These are phyloP conservation scores for Cercospora zeae-maydis DNA, from an alignment of 2,329 filamentous ascomycete genomes.

Conservation along the genomic window DNA sequence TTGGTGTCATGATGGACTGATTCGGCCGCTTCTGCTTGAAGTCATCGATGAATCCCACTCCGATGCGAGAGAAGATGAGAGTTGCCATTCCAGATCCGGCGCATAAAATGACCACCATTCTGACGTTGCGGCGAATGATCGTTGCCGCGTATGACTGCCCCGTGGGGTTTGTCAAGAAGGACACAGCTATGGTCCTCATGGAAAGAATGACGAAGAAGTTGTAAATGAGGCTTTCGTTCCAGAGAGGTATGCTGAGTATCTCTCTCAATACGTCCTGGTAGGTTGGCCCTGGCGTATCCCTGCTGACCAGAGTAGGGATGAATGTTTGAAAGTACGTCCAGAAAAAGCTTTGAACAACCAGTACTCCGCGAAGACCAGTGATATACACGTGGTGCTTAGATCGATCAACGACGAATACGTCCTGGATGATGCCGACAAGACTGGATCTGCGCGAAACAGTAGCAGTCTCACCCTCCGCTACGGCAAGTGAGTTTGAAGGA, in stretches of 20 bases:
- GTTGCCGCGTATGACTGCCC: slow-evolving; percentile 39
- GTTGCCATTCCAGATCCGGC: slow-evolving; percentile 42
- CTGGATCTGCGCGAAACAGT: neutral
- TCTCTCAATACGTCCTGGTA: slow-evolving; percentile 46
- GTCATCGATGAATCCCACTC: slow-evolving; percentile 36
- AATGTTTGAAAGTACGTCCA: slow-evolving; percentile 48
- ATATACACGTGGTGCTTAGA: slow-evolving; percentile 35
- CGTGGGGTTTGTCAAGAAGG: slow-evolving; percentile 41
- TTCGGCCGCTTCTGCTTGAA: slow-evolving; percentile 42
- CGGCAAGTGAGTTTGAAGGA: neutral
- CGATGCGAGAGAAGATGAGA: slow-evolving; percentile 37
- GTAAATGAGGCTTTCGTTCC: slow-evolving; percentile 47
- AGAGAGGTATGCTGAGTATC: slow-evolving; percentile 45
- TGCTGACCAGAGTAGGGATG: slow-evolving; percentile 42
- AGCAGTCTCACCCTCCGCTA: neutral
- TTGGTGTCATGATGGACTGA: slow-evolving; percentile 33
- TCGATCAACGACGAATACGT: neutral
- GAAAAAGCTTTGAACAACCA: slow-evolving; percentile 44
- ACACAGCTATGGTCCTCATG: slow-evolving; percentile 43
- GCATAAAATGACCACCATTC: slow-evolving; percentile 43
- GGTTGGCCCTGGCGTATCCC: slow-evolving; percentile 37
- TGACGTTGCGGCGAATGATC: slow-evolving; percentile 43
- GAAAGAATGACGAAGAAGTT: slow-evolving; percentile 48
- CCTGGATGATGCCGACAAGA: neutral
- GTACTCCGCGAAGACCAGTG: slow-evolving; percentile 44